These are phyloP conservation scores for Tolypocladium tropicale DNA, from an alignment of 2,329 filamentous ascomycete species.

Conservation along the genomic window DNA sequence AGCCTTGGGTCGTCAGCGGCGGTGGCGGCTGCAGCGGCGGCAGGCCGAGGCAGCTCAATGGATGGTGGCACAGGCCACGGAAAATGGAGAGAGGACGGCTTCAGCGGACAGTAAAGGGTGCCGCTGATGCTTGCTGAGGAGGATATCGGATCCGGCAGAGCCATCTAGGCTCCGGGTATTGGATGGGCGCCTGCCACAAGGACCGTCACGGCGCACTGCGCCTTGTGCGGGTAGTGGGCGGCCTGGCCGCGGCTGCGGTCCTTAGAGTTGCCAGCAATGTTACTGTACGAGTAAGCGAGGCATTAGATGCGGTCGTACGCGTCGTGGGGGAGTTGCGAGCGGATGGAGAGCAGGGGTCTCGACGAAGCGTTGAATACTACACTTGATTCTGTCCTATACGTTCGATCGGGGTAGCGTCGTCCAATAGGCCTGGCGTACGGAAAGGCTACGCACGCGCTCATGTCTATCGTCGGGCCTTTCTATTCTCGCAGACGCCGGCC, in stretches of 20 bases:
- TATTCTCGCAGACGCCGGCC: background rate
- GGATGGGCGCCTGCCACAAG: background rate
- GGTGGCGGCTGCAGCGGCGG: constrained; percentile 33
- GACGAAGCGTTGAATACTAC: background rate
- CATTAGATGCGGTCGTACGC: background rate
- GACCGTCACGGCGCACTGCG: background rate
- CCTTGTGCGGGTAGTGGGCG: background rate
- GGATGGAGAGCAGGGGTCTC: background rate
- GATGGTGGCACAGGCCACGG: constrained; percentile 10
- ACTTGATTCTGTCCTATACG: background rate
- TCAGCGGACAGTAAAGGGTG: constrained; percentile 25
- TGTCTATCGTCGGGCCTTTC: background rate
- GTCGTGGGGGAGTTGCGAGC: background rate
- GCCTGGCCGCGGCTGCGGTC: background rate
- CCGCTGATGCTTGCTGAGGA: background rate
- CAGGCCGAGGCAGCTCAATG: constrained; percentile 22
- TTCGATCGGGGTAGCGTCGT: background rate
- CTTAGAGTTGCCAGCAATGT: background rate
- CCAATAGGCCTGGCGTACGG: background rate
- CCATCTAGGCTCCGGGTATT: background rate
- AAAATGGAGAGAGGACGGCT: constrained; percentile 56
- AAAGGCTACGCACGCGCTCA: background rate
- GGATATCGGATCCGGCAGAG: background rate
- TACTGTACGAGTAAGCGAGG: background rate
- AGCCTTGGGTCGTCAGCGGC: constrained; percentile 40